Evolutionary conservation across 23 red algal genomes (phyloP), one percentile per base, ranked within the genome.

Genomic region (Gracilaria gracilis): DNA sequence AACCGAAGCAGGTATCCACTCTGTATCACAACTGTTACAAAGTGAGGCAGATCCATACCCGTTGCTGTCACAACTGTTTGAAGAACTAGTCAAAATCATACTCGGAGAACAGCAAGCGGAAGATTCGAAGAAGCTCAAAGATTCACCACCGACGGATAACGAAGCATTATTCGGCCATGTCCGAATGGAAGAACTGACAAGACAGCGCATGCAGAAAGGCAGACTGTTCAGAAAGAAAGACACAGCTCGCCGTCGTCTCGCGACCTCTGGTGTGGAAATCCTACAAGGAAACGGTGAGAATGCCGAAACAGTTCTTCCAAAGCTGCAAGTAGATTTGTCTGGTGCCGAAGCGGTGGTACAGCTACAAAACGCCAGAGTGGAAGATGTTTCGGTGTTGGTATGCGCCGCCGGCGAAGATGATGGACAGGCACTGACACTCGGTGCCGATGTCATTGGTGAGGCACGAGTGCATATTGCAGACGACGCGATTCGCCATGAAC

Each of bases 31-130:
- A 20, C 84, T 87, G 25, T 65, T 87, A 7, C 48, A 74, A 14
- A 44, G 84, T 7, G 84, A 87, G 32, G 84, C 66, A 20, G 84
- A 87, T 19, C 84, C 84, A 32, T 87, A 74, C 51, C 69, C 84
- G 15, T 35, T 47, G 67, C 46, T 87, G 62, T 57, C 84, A 9
- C 24, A 47, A 11, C 20, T 51, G 11, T 58, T 87, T 1, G 38
- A 40, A 4, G 27, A 70, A 31, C 64, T 87, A 5, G 51, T 54
- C 28, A 54, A 28, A 21, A 27, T 57, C 24, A 24, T 58, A 6
- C 42, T 33, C 23, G 48, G 51, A 13, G 62, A 87, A n/a, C 44
- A 23, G 3, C 20, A 61, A 44, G 42, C 15, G 11, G 51, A 87
- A 54, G 20, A 32, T 34, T 27, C 25, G 19, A 28, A 28, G 39